Evolutionary conservation across 108 stramenopile genomes (phyloP).

Genomic region (Halocafeteria seosinensis): DNA sequence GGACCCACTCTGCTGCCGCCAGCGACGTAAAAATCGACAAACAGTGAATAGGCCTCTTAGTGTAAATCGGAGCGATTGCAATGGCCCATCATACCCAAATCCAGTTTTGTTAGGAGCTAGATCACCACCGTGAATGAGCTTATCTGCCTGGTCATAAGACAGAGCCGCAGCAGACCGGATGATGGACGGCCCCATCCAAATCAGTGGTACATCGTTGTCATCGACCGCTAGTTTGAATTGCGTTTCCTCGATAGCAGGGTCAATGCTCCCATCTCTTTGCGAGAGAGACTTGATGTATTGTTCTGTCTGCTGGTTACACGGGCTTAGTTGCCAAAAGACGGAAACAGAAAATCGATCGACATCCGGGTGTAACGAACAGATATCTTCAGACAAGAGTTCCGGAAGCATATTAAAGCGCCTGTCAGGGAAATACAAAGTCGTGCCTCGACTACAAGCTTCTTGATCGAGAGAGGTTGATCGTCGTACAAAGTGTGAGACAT

Average conservation of each 20-base stretch:
- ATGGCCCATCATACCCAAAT: neutral
- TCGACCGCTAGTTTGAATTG: neutral
- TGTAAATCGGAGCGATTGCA: neutral
- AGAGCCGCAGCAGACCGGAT: slow-evolving; percentile 80
- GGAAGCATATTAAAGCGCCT: slow-evolving; percentile 94
- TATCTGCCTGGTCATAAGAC: slow-evolving; percentile 89
- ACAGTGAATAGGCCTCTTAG: neutral
- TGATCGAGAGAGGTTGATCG: slow-evolving; percentile 73
- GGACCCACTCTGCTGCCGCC: neutral
- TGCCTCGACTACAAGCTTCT: slow-evolving; percentile 80
- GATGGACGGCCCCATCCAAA: slow-evolving; percentile 72
- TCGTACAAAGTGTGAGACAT: slow-evolving; percentile 90
- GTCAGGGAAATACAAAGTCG: slow-evolving; percentile 91
- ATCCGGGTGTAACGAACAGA: slow-evolving; percentile 76
- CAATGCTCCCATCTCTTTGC: neutral
- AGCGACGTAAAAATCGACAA: neutral
- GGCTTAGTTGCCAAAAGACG: slow-evolving; percentile 29
- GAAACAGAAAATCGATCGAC: slow-evolving; percentile 62
- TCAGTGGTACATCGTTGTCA: slow-evolving; percentile 29
- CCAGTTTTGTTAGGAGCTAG: neutral
- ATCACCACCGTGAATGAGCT: slow-evolving; percentile 53
- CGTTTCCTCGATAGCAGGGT: neutral
- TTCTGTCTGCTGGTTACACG: neutral
- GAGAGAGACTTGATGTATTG: neutral
- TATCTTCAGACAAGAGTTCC: slow-evolving; percentile 65